These are phyloP conservation scores for Globisporangium polare DNA, from an alignment of 352 stramenopile species.

Conservation along the genomic window DNA sequence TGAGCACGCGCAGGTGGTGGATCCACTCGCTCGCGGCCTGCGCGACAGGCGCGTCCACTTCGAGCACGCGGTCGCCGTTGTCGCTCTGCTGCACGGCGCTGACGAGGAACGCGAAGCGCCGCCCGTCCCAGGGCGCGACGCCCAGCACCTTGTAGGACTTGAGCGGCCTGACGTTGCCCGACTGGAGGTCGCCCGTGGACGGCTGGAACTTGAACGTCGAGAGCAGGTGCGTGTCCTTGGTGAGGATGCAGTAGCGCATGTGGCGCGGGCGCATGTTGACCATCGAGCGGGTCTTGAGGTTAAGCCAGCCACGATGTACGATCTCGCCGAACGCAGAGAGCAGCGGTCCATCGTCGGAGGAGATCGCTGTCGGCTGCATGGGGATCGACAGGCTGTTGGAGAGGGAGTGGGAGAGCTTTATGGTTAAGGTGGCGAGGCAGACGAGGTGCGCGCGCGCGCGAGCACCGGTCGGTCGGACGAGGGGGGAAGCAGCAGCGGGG, in stretches of 20 bases:
- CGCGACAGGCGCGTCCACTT: conserved; percentile 62
- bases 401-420: conserved; percentile 21
- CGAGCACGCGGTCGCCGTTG: conserved; percentile 71
- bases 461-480: neutral
- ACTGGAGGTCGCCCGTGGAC: conserved; percentile 59
- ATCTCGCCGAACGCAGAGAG: conserved; percentile 65
- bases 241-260: conserved; percentile 84
- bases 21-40: conserved; percentile 71
- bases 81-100: conserved; percentile 67
- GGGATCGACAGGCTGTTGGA: conserved; percentile 16
- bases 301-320: conserved; percentile 76
- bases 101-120: conserved; percentile 72
- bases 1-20: conserved; percentile 52
- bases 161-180: conserved; percentile 53
- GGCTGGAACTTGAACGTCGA: conserved; percentile 88
- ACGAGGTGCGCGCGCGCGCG: neutral
- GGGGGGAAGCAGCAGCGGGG: neutral
- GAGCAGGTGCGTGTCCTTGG: conserved; percentile 51
- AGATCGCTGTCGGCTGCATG: conserved; percentile 53
- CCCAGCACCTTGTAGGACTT: conserved; percentile 66
- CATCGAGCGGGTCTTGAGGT: conserved; percentile 85
- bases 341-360: conserved; percentile 47
- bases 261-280: conserved; percentile 81
- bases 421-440: conserved; percentile 5
- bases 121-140: conserved; percentile 66